Evolutionary conservation across 768 basidiomycete genomes (phyloP), one percentile per base, ranked within the genome.

Genomic region (Mrakia blollopis): DNA sequence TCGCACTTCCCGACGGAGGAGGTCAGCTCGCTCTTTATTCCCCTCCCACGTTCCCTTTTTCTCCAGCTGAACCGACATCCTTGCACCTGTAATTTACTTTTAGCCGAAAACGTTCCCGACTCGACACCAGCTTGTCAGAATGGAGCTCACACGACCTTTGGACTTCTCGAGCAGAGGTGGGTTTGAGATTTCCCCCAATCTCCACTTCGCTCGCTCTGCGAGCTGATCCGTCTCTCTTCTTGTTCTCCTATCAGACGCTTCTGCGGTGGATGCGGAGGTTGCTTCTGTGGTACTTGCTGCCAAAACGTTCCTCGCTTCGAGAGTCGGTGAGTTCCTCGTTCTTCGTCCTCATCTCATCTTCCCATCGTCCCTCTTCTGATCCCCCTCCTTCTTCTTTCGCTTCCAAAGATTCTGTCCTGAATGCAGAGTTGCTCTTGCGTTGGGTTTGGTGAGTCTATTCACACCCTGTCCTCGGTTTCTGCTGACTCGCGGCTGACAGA

Each of bases 1-100:
- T 83, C 81, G 80, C 81, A 7, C 72, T 84, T 23, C 83, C 83
- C 35, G 83, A 84, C 78, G 83, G 83, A 1, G 77, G 79, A n/a
- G 65, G 65, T 68, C 16, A 35, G 65, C 32, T 37, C 44, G 44
- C 1, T 37, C 13, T 11, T 13, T 65, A 1, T 6, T 18, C 18
- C 16, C 11, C 21, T 32, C 30, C 14, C 21, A 1, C 63, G n/a
- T 8, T 6, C 14, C 30, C 14, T 65, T 18, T 65, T 6, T 32
- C 18, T 10, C 28, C 16, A n/a, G n/a, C 63, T 65, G 63, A 39
- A 32, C 21, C 47, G 16, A 23, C 62, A 21, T 37, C 32, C n/a
- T 23, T 2, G n/a, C n/a, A n/a, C n/a, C n/a, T 7, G 21, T 21
- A 21, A 25, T n/a, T 7, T 2, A 16, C 9, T 68, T n/a, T 6